A percentile compares a stretch with the other conserved stretches of the same genome.
phyloP scores from a whole-genome alignment of 495 filamentous ascomycete species.

The Annulohypoxylon stygium region DNA sequence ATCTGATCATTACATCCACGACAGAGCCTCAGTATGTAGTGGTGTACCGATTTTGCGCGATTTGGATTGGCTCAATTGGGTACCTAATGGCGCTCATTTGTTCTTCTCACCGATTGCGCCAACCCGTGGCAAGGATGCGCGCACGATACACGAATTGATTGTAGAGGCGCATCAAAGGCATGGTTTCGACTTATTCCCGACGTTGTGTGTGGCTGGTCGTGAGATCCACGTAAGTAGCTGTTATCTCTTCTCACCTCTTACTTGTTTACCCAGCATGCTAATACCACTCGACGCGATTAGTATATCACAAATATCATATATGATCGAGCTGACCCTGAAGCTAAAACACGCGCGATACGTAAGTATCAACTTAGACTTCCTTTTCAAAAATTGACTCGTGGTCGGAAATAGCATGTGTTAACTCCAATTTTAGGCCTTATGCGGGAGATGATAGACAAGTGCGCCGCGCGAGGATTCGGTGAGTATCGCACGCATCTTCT shows the following conservation, averaged over 20 bases:
- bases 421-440: slow-evolving; percentile 54
- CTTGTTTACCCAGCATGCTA: neutral
- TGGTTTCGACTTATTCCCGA: slow-evolving; percentile 66
- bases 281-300: neutral
- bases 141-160: slow-evolving; percentile 60
- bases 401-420: neutral
- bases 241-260: neutral
- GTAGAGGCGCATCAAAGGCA: slow-evolving; percentile 53
- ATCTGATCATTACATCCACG: slow-evolving; percentile 49
- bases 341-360: slow-evolving; percentile 38
- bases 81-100: slow-evolving; percentile 68
- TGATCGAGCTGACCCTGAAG: slow-evolving; percentile 53
- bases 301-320: slow-evolving; percentile 65
- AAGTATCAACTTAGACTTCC: neutral
- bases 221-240: slow-evolving; percentile 61
- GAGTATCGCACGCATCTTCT: slow-evolving; percentile 67
- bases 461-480: slow-evolving; percentile 61
- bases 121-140: slow-evolving; percentile 65
- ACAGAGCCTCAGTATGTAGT: slow-evolving; percentile 44
- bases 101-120: slow-evolving; percentile 69
- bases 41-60: slow-evolving; percentile 65
- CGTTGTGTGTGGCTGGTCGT: slow-evolving; percentile 64
- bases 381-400: neutral
- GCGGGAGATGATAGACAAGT: slow-evolving; percentile 58
- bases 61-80: slow-evolving; percentile 68